A percentile compares a stretch with the other conserved stretches of the same genome.
These are phyloP conservation scores for Aspergillus texensis DNA, from an alignment of 2,329 filamentous ascomycete genomes.

Conservation along the genomic window DNA sequence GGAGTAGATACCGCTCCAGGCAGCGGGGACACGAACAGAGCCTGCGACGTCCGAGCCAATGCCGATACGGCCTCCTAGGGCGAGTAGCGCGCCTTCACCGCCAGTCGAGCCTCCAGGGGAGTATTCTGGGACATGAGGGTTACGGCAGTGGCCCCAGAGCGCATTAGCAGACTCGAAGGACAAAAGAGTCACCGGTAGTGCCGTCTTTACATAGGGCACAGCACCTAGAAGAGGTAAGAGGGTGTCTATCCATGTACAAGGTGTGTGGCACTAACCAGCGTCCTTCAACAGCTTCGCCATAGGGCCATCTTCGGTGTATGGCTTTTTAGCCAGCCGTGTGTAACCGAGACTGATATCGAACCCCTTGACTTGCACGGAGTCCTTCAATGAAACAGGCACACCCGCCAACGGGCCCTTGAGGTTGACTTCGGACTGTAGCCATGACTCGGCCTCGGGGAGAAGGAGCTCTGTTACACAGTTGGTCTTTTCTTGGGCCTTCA, in stretches of 20 bases:
- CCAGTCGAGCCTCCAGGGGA: slow-evolving; percentile 88
- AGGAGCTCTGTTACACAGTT: slow-evolving; percentile 90
- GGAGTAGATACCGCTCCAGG: slow-evolving; percentile 87
- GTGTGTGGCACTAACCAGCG: slow-evolving; percentile 54
- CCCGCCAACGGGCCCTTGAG: slow-evolving; percentile 81
- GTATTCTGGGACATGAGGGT: slow-evolving; percentile 82
- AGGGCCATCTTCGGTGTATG: slow-evolving; percentile 66
- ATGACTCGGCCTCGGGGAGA: slow-evolving; percentile 74
- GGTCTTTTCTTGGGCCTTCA: slow-evolving; percentile 81
- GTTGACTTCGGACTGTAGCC: slow-evolving; percentile 67
- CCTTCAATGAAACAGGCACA: slow-evolving; percentile 85
- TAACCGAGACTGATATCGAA: slow-evolving; percentile 85
- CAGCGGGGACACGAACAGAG: slow-evolving; percentile 81
- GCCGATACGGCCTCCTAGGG: slow-evolving; percentile 80
- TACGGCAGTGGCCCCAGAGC: slow-evolving; percentile 80
- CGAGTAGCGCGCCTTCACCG: slow-evolving; percentile 80
- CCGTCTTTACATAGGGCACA: slow-evolving; percentile 91
- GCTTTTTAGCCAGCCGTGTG: slow-evolving; percentile 71
- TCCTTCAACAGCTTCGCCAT: slow-evolving; percentile 79
- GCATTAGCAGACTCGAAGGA: slow-evolving; percentile 81
- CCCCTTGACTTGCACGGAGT: slow-evolving; percentile 73
- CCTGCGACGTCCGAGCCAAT: slow-evolving; percentile 91
- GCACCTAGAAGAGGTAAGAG: slow-evolving; percentile 57
- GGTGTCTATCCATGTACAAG: background rate
- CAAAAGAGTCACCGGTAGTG: slow-evolving; percentile 80